phyloP scores from a whole-genome alignment of 805 yeast genomes.

The Kodamaea kaohsiungensis region DNA sequence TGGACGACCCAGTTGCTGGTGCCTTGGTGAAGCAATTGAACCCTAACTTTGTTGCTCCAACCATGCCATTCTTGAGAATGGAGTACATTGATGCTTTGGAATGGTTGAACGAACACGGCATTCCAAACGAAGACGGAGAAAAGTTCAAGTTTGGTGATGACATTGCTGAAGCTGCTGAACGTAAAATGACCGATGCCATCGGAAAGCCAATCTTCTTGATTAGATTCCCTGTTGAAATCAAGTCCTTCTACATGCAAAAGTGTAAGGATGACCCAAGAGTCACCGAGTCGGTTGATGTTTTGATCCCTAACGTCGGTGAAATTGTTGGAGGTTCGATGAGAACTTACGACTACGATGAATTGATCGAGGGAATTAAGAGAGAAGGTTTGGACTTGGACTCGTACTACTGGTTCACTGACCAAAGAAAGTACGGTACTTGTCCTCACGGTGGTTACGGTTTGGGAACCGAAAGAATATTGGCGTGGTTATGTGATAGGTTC shows the following conservation, averaged over 20 bases:
- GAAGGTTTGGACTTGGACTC: conserved; percentile 81
- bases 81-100: conserved; percentile 86
- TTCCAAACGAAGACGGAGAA: conserved; percentile 93
- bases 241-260: conserved; percentile 97
- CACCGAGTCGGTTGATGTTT: conserved; percentile 96
- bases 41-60: conserved; percentile 86
- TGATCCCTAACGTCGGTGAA: conserved; percentile 99
- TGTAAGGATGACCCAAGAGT: conserved; percentile 89
- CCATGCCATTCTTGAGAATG: conserved; percentile 87
- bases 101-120: conserved; percentile 95
- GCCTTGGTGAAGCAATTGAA: conserved; percentile 87
- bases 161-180: conserved; percentile 99
- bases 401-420: conserved; percentile 96
- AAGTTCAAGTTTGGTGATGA: conserved; percentile 96
- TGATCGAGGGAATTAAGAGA: conserved; percentile 87
- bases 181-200: conserved; percentile 95
- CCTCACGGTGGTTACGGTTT: conserved; percentile 99
- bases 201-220: conserved; percentile 90
- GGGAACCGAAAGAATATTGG: conserved; percentile 96
- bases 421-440: conserved; percentile 94
- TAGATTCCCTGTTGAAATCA: conserved; percentile 95
- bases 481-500: conserved; percentile 97
- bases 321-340: conserved; percentile 99
- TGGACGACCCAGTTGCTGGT: conserved; percentile 91
- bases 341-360: conserved; percentile 77